These are phyloP conservation scores for Puccinia horiana DNA, from an alignment of 1,284 basidiomycete genomes.

Conservation along the genomic window DNA sequence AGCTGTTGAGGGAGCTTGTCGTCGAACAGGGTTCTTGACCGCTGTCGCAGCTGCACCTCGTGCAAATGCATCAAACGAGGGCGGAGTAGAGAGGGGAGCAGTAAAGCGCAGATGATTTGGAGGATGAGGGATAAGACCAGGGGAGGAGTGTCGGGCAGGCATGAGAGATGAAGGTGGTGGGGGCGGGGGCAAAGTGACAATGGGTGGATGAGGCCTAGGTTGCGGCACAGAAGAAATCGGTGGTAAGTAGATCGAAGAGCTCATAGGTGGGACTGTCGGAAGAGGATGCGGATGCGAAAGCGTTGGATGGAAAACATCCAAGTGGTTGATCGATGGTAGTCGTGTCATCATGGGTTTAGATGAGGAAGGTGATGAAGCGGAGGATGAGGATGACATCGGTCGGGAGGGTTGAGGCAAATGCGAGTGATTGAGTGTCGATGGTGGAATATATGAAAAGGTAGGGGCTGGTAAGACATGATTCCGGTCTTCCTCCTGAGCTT, in stretches of 20 bases:
- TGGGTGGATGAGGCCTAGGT: constrained; percentile 14
- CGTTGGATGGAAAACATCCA: constrained; percentile 39
- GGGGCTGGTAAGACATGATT: constrained; percentile 14
- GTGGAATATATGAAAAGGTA: constrained; percentile 36
- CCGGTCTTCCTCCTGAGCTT: constrained; percentile 1
- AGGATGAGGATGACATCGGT: constrained; percentile 47
- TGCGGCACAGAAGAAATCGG: constrained; percentile 31
- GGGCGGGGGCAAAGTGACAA: constrained; percentile 1
- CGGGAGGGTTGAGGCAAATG: constrained; percentile 30
- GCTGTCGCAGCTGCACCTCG: constrained; percentile 31
- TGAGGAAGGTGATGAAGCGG: constrained; percentile 27
- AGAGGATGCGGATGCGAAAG: constrained; percentile 41
- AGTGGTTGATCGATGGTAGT: constrained; percentile 45
- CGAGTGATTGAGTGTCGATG: background rate
- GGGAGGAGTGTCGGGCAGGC: constrained; percentile 12
- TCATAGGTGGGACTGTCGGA: constrained; percentile 19
- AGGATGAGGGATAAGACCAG: constrained; percentile 15
- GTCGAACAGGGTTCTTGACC: constrained; percentile 8
- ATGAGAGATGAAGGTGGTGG: constrained; percentile 19
- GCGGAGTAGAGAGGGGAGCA: constrained; percentile 42
- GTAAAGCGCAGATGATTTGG: constrained; percentile 30
- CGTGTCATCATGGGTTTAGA: constrained; percentile 42
- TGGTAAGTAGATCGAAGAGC: constrained; percentile 27
- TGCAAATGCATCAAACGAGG: constrained; percentile 48
- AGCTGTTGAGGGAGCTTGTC: background rate